phyloP scores from a whole-genome alignment of 2,329 filamentous ascomycete genomes.

The Parastagonospora avenae region DNA sequence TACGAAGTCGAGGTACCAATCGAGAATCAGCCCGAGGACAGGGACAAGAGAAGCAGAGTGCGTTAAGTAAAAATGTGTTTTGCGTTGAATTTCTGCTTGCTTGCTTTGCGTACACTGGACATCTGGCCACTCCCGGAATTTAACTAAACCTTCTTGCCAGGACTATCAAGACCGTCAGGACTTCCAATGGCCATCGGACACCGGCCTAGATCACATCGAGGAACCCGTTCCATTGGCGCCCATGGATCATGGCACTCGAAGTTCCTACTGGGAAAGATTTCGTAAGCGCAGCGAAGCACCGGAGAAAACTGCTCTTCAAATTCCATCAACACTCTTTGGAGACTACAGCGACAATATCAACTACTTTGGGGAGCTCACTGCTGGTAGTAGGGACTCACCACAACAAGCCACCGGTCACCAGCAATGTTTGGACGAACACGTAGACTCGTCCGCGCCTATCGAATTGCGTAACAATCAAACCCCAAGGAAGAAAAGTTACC shows the following conservation, averaged over 20 bases:
- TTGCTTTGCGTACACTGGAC: not conserved
- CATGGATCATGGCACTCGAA: not conserved
- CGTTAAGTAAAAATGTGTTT: slow-evolving; percentile 32
- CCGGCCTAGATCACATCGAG: not conserved
- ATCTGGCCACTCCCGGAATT: not conserved
- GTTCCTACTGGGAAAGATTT: slow-evolving; percentile 1
- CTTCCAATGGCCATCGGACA: no score
- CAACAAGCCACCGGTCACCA: not conserved
- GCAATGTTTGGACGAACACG: not conserved
- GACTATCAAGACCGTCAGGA: not conserved
- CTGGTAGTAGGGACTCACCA: not conserved
- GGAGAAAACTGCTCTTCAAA: not conserved
- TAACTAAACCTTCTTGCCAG: slow-evolving; percentile 1
- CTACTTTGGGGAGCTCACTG: not conserved
- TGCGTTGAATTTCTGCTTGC: slow-evolving; percentile 9
- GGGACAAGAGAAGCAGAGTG: slow-evolving; percentile 33
- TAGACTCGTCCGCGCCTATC: not conserved
- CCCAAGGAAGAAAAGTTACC: no score
- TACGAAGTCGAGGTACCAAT: slow-evolving; percentile 70
- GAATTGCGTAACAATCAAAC: no score
- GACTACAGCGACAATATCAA: not conserved
- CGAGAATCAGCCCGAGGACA: slow-evolving; percentile 19
- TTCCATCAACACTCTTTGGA: not conserved
- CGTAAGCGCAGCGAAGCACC: not conserved
- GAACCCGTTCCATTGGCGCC: no score